These are phyloP conservation scores for Cinnamomum micranthum DNA, from an alignment of 164 flowering plant species.

Conservation along the genomic window DNA sequence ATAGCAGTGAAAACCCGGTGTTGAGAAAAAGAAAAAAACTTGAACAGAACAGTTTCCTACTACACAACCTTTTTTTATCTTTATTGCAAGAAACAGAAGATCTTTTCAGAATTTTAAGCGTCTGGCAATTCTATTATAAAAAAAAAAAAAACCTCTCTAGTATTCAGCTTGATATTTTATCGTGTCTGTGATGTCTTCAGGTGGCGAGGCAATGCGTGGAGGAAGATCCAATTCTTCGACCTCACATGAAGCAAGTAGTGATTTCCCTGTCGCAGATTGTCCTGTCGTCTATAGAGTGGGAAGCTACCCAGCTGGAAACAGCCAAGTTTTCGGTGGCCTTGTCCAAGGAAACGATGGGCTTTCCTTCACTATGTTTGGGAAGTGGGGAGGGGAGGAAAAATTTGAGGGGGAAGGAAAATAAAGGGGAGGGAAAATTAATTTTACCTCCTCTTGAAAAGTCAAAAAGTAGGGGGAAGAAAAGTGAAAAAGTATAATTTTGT, in stretches of 20 bases:
- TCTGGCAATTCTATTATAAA: neutral
- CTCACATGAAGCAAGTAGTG: conserved; percentile 95
- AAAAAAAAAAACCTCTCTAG: neutral
- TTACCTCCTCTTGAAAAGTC: too few relatives aligned
- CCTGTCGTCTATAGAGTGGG: conserved; percentile 93
- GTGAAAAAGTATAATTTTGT: too few relatives aligned
- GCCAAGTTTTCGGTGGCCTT: conserved; percentile 97
- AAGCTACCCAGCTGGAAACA: conserved; percentile 97
- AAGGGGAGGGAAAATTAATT: too few relatives aligned
- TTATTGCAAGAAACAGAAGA: neutral
- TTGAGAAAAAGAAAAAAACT: too few relatives aligned
- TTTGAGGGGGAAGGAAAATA: too few relatives aligned
- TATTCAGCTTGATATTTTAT: conserved; percentile 2
- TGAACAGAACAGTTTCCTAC: too few relatives aligned
- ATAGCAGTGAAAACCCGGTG: too few relatives aligned
- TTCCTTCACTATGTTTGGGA: too few relatives aligned
- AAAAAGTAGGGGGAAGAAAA: too few relatives aligned
- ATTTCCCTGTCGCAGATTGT: conserved; percentile 85
- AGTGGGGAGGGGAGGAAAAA: too few relatives aligned
- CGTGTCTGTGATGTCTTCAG: conserved; percentile 23
- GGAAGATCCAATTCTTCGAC: conserved; percentile 83
- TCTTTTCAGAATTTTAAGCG: too few relatives aligned
- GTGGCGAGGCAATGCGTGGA: conserved; percentile 94
- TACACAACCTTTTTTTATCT: too few relatives aligned
- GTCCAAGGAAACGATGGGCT: conserved; percentile 66